Evolutionary conservation across 23 red algal species (phyloP).

Genomic region (Chondrus crispus): DNA sequence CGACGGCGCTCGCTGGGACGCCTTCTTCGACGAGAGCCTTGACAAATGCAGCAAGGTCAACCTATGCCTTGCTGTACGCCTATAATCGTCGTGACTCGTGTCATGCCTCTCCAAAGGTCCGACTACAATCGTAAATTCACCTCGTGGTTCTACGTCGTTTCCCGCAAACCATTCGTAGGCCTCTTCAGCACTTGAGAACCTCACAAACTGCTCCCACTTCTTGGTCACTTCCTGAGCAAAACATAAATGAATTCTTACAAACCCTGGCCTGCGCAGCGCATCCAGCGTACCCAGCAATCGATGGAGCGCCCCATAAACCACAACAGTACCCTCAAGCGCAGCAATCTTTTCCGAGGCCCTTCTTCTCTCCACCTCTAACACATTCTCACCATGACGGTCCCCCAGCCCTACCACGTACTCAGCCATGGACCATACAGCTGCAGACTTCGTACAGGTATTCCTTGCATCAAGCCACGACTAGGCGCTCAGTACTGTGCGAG

Average conservation of each 20-base stretch:
- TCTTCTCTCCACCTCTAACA: too few relatives aligned
- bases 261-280: too few relatives aligned
- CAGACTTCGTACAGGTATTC: conserved; percentile 67
- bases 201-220: conserved; percentile 77
- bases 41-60: conserved; percentile 38
- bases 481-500: too few relatives aligned
- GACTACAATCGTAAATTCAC: conserved; percentile 73
- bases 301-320: too few relatives aligned
- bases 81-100: neutral
- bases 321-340: too few relatives aligned
- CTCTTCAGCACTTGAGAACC: conserved; percentile 7
- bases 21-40: conserved; percentile 32
- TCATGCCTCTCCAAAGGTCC: neutral
- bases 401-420: conserved; percentile 89
- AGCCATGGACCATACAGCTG: conserved; percentile 85
- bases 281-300: too few relatives aligned
- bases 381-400: conserved; percentile 93
- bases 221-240: conserved; percentile 92
- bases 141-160: conserved; percentile 23
- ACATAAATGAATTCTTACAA: too few relatives aligned
- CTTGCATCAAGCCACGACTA: conserved; percentile 79
- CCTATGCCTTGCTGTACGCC: neutral
- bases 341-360: too few relatives aligned
- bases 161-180: conserved; percentile 6
- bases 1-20: conserved; percentile 32